Evolutionary conservation across 2,329 filamentous ascomycete genomes (phyloP).

Genomic region (Grosmannia clavigera): DNA sequence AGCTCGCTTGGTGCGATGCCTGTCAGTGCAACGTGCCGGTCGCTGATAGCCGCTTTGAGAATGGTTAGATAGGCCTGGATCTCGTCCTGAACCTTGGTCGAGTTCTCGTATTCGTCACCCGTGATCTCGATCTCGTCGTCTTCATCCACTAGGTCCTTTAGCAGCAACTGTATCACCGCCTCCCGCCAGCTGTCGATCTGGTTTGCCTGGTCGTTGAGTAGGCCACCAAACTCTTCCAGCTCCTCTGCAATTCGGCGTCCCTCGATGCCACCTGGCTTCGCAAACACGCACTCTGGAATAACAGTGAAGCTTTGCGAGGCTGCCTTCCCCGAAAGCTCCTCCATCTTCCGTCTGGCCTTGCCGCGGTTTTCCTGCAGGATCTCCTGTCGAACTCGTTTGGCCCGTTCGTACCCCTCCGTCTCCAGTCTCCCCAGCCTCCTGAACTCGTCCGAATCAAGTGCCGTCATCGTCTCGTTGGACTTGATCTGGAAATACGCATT

Average conservation of each 20-base stretch:
- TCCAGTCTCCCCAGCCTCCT: constrained; percentile 56
- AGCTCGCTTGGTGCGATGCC: constrained; percentile 61
- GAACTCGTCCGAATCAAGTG: constrained; percentile 55
- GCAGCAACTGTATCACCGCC: constrained; percentile 57
- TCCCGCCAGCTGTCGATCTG: constrained; percentile 65
- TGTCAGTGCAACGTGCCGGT: constrained; percentile 64
- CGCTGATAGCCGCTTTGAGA: constrained; percentile 62
- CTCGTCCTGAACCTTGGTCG: constrained; percentile 77
- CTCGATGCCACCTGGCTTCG: constrained; percentile 56
- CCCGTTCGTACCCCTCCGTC: constrained; percentile 59
- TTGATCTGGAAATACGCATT: constrained; percentile 80
- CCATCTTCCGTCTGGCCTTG: constrained; percentile 55
- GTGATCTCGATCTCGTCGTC: constrained; percentile 62
- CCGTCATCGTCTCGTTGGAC: constrained; percentile 49
- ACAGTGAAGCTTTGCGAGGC: constrained; percentile 42
- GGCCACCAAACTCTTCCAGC: constrained; percentile 50
- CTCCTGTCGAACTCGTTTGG: constrained; percentile 66
- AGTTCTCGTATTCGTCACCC: constrained; percentile 82
- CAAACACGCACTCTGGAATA: constrained; percentile 46
- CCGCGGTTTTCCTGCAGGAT: constrained; percentile 49
- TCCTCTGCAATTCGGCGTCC: constrained; percentile 52
- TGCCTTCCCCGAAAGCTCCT: constrained; percentile 41
- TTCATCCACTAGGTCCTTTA: constrained; percentile 69
- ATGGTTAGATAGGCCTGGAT: constrained; percentile 77
- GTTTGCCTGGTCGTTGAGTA: constrained; percentile 60